These are phyloP conservation scores for Crassisporium funariophilum DNA, from an alignment of 768 basidiomycete genomes.

Conservation along the genomic window DNA sequence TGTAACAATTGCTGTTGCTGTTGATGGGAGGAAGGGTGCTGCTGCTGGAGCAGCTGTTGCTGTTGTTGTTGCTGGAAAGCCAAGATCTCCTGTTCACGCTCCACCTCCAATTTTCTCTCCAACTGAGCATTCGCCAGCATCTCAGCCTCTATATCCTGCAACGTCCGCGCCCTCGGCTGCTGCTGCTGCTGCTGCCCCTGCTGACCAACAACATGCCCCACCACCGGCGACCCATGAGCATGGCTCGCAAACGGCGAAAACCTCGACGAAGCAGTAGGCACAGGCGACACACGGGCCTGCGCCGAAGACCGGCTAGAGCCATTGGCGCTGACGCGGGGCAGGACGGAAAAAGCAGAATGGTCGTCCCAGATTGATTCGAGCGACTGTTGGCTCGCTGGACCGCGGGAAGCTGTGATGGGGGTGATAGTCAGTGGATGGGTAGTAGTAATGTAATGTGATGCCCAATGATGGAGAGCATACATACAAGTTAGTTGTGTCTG, in stretches of 20 bases:
- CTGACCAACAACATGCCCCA: conserved; percentile 38
- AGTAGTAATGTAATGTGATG: too few species aligned
- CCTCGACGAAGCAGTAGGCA: conserved; percentile 32
- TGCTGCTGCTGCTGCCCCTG: conserved; percentile 32
- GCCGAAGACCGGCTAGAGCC: conserved; percentile 46
- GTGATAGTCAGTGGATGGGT: too few species aligned
- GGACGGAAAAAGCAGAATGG: conserved; percentile 72
- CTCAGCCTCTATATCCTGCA: conserved; percentile 85
- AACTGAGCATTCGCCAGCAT: conserved; percentile 68
- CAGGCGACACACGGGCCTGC: conserved; percentile 32
- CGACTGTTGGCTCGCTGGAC: conserved; percentile 41
- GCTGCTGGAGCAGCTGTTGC: conserved; percentile 33
- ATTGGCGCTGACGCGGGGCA: conserved; percentile 56
- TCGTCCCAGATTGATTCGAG: conserved; percentile 83
- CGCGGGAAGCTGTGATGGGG: conserved; percentile 32
- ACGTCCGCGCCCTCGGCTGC: conserved; percentile 48
- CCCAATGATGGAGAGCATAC: too few species aligned
- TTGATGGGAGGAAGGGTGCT: conserved; percentile 33
- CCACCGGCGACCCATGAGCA: conserved; percentile 16
- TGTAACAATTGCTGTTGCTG: conserved; percentile 31
- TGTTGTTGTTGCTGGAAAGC: conserved; percentile 25
- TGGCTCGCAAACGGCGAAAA: conserved; percentile 41
- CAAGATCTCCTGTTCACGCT: conserved; percentile 9
- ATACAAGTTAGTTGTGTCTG: too few species aligned
- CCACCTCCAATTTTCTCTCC: conserved; percentile 15